These are phyloP conservation scores for Alisma plantagoaquatica DNA, from an alignment of 106 monocot genomes.

Conservation along the genomic window DNA sequence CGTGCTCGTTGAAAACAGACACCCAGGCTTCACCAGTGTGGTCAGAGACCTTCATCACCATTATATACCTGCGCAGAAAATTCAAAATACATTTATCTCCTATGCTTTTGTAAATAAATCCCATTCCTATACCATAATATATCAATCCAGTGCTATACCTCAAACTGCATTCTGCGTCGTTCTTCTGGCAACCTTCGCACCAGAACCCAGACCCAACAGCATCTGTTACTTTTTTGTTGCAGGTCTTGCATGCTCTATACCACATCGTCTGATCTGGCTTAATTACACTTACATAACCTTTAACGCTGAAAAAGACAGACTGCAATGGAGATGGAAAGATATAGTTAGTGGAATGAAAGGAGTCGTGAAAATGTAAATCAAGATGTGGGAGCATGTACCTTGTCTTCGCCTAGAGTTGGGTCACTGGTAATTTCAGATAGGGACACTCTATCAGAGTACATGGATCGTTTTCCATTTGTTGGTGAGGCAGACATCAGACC, in stretches of 20 bases:
- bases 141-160: too few relatives aligned
- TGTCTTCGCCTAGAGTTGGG: slow-evolving; percentile 67
- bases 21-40: slow-evolving; percentile 86
- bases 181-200: slow-evolving; percentile 96
- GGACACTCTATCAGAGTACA: slow-evolving; percentile 77
- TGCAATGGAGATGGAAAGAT: slow-evolving; percentile 7
- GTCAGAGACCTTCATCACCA: slow-evolving; percentile 81
- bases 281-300: slow-evolving; percentile 67
- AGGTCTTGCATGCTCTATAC: slow-evolving; percentile 93
- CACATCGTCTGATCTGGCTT: slow-evolving; percentile 93
- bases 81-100: background rate
- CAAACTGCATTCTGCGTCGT: slow-evolving; percentile 67
- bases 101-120: background rate
- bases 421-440: slow-evolving; percentile 73
- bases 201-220: slow-evolving; percentile 82
- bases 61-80: slow-evolving; percentile 50
- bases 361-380: background rate
- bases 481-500: slow-evolving; percentile 24
- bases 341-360: background rate
- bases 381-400: slow-evolving; percentile 22
- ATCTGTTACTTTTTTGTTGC: slow-evolving; percentile 96
- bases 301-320: slow-evolving; percentile 77
- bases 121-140: too few relatives aligned
- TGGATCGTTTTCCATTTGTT: slow-evolving; percentile 50
- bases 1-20: slow-evolving; percentile 87